A percentile compares a stretch with the other conserved stretches of the same genome.
Evolutionary conservation across 352 stramenopile species (phyloP).

Genomic region (Phytophthora macrochlamydospora): DNA sequence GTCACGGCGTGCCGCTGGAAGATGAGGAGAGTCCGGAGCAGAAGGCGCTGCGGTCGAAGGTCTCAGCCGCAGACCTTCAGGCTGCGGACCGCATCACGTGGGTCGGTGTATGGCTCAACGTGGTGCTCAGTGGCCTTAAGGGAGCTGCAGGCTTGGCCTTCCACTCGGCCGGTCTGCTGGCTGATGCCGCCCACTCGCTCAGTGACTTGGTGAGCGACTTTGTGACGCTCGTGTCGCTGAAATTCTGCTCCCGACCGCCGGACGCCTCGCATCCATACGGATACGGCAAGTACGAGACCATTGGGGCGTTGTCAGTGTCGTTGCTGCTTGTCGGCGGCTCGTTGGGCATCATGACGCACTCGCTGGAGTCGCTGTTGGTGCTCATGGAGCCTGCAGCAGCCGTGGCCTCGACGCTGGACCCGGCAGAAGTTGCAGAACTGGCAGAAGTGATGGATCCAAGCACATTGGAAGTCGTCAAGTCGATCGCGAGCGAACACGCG

Average conservation of each 20-base stretch:
- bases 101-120: constrained; percentile 71
- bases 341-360: constrained; percentile 70
- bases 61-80: constrained; percentile 43
- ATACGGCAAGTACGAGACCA: constrained; percentile 80
- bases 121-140: constrained; percentile 68
- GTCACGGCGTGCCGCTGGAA: constrained; percentile 35
- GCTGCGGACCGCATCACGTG: constrained; percentile 73
- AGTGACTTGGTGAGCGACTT: constrained; percentile 95
- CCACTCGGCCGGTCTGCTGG: constrained; percentile 91
- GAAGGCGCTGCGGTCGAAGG: constrained; percentile 20
- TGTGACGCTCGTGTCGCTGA: constrained; percentile 92
- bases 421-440: constrained; percentile 28
- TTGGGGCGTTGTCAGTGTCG: constrained; percentile 67
- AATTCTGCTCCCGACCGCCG: constrained; percentile 90
- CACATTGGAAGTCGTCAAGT: constrained; percentile 43
- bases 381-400: constrained; percentile 40
- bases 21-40: constrained; percentile 29
- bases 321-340: constrained; percentile 69
- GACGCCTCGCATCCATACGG: constrained; percentile 89
- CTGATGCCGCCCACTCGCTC: constrained; percentile 94
- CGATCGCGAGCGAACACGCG: constrained; percentile 15
- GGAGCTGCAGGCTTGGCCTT: constrained; percentile 72
- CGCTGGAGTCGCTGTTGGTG: constrained; percentile 63
- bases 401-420: constrained; percentile 27
- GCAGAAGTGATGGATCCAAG: constrained; percentile 37